Evolutionary conservation across 164 flowering plant genomes (phyloP).

Genomic region (Berberis thunbergii): DNA sequence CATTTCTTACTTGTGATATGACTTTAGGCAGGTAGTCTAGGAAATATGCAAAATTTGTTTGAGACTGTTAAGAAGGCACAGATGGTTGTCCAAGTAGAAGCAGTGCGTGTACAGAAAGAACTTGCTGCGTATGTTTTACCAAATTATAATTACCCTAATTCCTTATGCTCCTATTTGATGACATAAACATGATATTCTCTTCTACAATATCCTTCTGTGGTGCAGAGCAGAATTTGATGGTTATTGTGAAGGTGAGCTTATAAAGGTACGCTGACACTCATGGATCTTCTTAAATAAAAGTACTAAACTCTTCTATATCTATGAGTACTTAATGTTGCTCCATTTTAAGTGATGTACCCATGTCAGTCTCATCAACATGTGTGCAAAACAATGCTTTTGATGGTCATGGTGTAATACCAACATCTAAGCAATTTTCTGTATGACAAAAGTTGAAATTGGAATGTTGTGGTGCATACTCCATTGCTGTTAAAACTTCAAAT

Average conservation of each 20-base stretch:
- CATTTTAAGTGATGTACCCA: too few relatives aligned
- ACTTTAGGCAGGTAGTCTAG: conserved; percentile 74
- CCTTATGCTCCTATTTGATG: neutral
- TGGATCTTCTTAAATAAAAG: neutral
- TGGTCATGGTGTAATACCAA: too few relatives aligned
- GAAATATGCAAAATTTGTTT: conserved; percentile 83
- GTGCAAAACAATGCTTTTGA: too few relatives aligned
- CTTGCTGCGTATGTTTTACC: conserved; percentile 65
- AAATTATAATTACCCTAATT: neutral
- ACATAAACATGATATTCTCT: neutral
- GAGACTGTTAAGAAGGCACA: conserved; percentile 96
- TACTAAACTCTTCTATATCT: too few relatives aligned
- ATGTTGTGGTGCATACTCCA: too few relatives aligned
- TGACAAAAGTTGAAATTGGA: too few relatives aligned
- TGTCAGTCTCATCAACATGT: too few relatives aligned
- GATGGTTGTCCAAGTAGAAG: conserved; percentile 97
- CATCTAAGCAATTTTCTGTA: too few relatives aligned
- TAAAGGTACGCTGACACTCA: conserved; percentile 43
- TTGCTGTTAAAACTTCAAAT: too few relatives aligned
- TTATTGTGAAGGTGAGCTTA: conserved; percentile 86
- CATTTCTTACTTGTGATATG: neutral
- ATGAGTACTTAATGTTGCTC: too few relatives aligned
- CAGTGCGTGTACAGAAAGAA: conserved; percentile 90
- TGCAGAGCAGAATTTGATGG: conserved; percentile 94
- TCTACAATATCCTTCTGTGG: conserved; percentile 11